phyloP scores from a whole-genome alignment of 768 basidiomycete genomes.

The Tubosaeta sp. region DNA sequence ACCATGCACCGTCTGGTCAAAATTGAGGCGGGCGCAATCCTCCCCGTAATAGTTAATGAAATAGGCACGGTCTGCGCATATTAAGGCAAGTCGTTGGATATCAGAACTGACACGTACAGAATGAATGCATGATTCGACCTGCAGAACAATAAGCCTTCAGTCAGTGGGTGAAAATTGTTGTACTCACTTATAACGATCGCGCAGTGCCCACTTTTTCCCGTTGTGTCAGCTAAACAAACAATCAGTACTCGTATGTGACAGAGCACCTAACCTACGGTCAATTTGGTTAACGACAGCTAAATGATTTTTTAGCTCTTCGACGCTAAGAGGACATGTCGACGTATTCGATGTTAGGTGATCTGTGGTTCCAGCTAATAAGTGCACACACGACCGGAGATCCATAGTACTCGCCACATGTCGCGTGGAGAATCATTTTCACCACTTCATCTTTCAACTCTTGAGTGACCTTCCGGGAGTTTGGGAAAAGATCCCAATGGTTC shows the following conservation, averaged over 20 bases:
- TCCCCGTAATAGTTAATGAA: conserved; percentile 44
- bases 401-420: conserved; percentile 20
- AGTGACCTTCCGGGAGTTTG: conserved; percentile 25
- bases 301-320: conserved; percentile 19
- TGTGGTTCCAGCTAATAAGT: neutral
- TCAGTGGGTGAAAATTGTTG: neutral
- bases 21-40: conserved; percentile 38
- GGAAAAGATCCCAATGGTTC: conserved; percentile 34
- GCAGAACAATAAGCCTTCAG: conserved; percentile 4
- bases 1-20: conserved; percentile 30
- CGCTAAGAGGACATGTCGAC: conserved; percentile 23
- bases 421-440: conserved; percentile 24
- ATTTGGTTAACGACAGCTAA: conserved; percentile 25
- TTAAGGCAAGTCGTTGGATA: neutral
- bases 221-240: conserved; percentile 9
- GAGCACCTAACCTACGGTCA: conserved; percentile 13
- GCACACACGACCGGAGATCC: neutral
- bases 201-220: conserved; percentile 10
- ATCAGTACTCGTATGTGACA: neutral
- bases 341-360: conserved; percentile 27
- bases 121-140: conserved; percentile 31
- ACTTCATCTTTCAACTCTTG: conserved; percentile 25
- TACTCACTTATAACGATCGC: conserved; percentile 20
- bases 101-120: conserved; percentile 17
- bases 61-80: conserved; percentile 26